Evolutionary conservation across 202 grass and related monocot genomes (phyloP), one percentile per base, ranked within the genome.

Genomic region (Musa balbisiana): DNA sequence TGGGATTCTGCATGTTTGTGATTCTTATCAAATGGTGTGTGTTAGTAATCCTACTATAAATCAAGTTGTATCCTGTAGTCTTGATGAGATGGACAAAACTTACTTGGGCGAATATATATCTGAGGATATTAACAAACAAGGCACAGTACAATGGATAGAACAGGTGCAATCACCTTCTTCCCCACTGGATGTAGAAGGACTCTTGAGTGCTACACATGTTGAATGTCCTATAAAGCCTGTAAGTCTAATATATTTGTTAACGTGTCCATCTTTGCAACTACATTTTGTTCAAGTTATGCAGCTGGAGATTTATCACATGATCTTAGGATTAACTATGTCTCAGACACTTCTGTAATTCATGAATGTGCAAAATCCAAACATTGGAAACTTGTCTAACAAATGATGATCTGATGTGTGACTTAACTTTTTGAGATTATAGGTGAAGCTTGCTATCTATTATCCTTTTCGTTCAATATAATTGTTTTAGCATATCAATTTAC

Each of bases 71-170:
- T 66, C 74, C 53, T 80, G 63, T 65, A 27, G 23, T 65, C 23
- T 25, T 59, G 73, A 80, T 55, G 73, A 74, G 55, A 69, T 62
- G 24, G 74, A 83, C 13, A 76, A 73, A 17, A 51, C 25, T 83
- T 77, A 71, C 66, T 1, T 79, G 3, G 67, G 76, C 66, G 83
- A 78, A 4, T 69, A 79, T 76, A 81, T 78, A 23, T 51, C 64
- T 51, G 64, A 81, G 73, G 90, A 82, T 80, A 76, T 81, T 51
- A 67, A 49, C 19, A 60, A 79, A 21, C 14, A 72, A 49, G 84
- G 53, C 68, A 33, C 55, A 5, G 16, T 79, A 63, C 69, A 83
- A 27, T 65, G 10, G 12, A 9, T 12, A 51, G 43, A 70, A 51
- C 16, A 70, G 49, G 19, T 20, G 19, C 67, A 21, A 8, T 70